Conservation (phyloP, 768 basidiomycete species). For the Leccinum subgranulosum region DNA sequence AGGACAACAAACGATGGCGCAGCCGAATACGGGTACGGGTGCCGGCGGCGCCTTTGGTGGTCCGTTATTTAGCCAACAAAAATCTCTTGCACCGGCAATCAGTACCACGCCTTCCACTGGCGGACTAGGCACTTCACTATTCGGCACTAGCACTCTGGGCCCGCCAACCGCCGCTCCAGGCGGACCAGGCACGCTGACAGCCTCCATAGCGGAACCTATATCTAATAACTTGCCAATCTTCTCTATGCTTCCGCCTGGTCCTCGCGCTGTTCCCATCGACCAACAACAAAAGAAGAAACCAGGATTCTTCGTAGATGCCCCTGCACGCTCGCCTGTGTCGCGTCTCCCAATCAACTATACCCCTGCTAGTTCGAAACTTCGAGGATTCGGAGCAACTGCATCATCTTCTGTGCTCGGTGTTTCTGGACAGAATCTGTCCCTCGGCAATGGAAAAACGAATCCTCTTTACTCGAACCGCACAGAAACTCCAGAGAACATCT, state of each 20-base stretch:
- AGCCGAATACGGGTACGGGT: constrained; percentile 33
- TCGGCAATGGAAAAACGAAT: constrained; percentile 54
- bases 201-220: constrained; percentile 87
- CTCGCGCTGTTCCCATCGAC: constrained; percentile 59
- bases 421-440: constrained; percentile 36
- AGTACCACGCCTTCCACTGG: constrained; percentile 41
- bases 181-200: constrained; percentile 62
- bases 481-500: constrained; percentile 59
- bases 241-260: constrained; percentile 70
- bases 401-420: constrained; percentile 34
- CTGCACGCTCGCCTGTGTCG: constrained; percentile 67
- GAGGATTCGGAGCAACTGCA: constrained; percentile 58
- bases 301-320: constrained; percentile 73
- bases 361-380: constrained; percentile 59
- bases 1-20: constrained; percentile 40
- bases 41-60: constrained; percentile 35
- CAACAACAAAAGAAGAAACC: constrained; percentile 70
- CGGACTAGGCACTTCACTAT: constrained; percentile 37
- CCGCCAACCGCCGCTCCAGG: constrained; percentile 42
- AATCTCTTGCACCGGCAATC: constrained; percentile 49
- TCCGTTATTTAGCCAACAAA: constrained; percentile 48
- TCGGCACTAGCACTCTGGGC: constrained; percentile 37
- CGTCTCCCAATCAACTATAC: constrained; percentile 64
- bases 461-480: constrained; percentile 51
- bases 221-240: constrained; percentile 70